Evolutionary conservation across 2,329 filamentous ascomycete genomes (phyloP), one percentile per base, ranked within the genome.

Genomic region (Dothideomycetes sp.): DNA sequence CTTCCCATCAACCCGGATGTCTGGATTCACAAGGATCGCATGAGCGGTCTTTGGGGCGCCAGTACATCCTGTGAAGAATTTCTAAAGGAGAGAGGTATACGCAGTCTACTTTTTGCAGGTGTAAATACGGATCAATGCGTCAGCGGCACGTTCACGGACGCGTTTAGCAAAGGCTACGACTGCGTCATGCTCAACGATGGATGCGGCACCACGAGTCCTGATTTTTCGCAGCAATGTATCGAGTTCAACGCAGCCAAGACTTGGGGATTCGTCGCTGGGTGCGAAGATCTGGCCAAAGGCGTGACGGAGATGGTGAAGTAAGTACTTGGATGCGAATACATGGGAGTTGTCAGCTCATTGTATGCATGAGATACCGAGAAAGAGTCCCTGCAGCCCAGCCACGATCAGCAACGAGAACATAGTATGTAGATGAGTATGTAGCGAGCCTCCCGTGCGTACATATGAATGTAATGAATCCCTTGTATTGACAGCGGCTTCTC

Each of bases 91-190:
- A 47, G 62, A 33, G 59, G 60, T 0, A 65, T 64, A 43, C 64
- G 48, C 31, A 77, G 72, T 4, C 51, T 78, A 31, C 50, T 79
- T 15, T 76, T 78, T 47, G 59, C 70, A 1, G 74, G 75, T 0
- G 74, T 77, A 10, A 78, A 79, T 50, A 76, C 74, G 3, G 74
- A 79, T 55, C 73, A 77, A 52, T 78, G 74, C 51, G 74, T 79
- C 6, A 62, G 69, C 16, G 71, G 71, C 1, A 76, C 71, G 11
- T 56, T 77, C 44, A 61, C 64, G 34, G 73, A 79, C 57, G 71
- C 69, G 3, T 74, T 71, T 48, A 69, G 65, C 48, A 66, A 64
- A 45, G 74, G 74, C 0, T 76, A 67, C 57, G 71, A 76, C 50
- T 73, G 69, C 48, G 56, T 78, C 16, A 51, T 77, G 50, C 49